Base-by-base conservation (phyloP, 768 basidiomycete genomes). In the Dictyophora rubrovolvata region DNA sequence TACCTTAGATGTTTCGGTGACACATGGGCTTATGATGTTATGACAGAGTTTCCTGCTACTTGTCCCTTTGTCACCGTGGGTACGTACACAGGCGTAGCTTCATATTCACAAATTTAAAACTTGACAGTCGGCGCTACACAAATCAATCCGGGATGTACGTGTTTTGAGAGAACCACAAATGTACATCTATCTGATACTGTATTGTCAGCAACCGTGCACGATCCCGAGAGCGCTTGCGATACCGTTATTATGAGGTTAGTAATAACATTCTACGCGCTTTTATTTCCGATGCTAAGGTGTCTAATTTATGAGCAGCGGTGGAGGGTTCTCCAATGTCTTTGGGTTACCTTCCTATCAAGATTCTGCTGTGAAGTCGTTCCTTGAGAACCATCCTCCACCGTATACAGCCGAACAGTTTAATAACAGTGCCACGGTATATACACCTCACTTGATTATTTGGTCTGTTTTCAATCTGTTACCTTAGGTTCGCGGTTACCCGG, bases 311-410 rank as follows among this genome's bases (percentile, higher is more conserved):
- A 69, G 69, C 35, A 69, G 69, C 35, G 72, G 75, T 17, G 75
- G 75, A 10, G 75, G 75, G 5, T 75, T 75, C 69, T 72, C 76
- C 63, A 73, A 69, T 72, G 69, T 72, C 54, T 79, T 80, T 64
- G 60, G 70, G 3, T 70, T 69, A 23, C 74, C 77, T 3, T 58
- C 61, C 0, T 80, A 79, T 63, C 75, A 76, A 59, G 54, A 64
- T 18, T 36, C 53, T 0, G 69, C 68, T 1, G 72, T 74, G 23
- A 50, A 50, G 33, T 42, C 21, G 6, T 57, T 48, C 20, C 33
- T 57, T n/a, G 28, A 48, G 33, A 59, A 59, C 20, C 63, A 69
- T 61, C 67, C 71, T 42, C 74, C 75, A 6, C 63, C 67, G 18
- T 75, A 71, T 64, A 64, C 68, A 12, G 49, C 67, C 9, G 64